Evolutionary conservation across 306 rosid genomes (phyloP).

Genomic region (Citrullus mucosospermus): DNA sequence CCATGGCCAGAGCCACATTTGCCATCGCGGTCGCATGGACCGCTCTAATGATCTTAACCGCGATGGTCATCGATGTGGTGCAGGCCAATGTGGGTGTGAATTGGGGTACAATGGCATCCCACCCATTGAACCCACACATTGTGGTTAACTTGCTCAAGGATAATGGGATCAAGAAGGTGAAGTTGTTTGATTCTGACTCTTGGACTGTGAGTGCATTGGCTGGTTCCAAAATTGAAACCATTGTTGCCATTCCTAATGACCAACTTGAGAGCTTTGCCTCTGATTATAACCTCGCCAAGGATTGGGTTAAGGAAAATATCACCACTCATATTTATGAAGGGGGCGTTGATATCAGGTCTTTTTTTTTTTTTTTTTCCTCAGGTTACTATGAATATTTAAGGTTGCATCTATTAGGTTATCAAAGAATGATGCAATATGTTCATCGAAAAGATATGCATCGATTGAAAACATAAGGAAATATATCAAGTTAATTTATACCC

Average conservation of each 20-base stretch:
- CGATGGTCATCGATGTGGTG: not conserved
- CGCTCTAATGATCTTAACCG: not conserved
- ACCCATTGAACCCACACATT: constrained; percentile 30
- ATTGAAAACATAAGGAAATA: too few species aligned
- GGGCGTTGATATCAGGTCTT: constrained; percentile 47
- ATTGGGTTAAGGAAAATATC: constrained; percentile 54
- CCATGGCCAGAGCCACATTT: not conserved
- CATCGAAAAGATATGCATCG: not conserved
- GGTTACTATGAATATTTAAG: not conserved
- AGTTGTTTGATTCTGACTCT: constrained; percentile 67
- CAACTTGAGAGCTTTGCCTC: constrained; percentile 18
- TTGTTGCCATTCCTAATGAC: constrained; percentile 69
- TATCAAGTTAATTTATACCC: too few species aligned
- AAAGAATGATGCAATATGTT: not conserved
- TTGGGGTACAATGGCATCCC: constrained; percentile 59
- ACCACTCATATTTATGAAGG: constrained; percentile 25
- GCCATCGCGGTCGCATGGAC: not conserved
- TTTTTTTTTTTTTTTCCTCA: not conserved
- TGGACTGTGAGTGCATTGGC: constrained; percentile 36
- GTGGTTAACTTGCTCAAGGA: constrained; percentile 51
- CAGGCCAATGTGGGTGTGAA: constrained; percentile 34
- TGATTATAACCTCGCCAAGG: constrained; percentile 14
- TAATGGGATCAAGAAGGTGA: constrained; percentile 46
- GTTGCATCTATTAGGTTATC: too few species aligned
- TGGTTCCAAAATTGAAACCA: constrained; percentile 49